phyloP scores from a whole-genome alignment of 345 rosid genomes.

The Ceriops decandra region DNA sequence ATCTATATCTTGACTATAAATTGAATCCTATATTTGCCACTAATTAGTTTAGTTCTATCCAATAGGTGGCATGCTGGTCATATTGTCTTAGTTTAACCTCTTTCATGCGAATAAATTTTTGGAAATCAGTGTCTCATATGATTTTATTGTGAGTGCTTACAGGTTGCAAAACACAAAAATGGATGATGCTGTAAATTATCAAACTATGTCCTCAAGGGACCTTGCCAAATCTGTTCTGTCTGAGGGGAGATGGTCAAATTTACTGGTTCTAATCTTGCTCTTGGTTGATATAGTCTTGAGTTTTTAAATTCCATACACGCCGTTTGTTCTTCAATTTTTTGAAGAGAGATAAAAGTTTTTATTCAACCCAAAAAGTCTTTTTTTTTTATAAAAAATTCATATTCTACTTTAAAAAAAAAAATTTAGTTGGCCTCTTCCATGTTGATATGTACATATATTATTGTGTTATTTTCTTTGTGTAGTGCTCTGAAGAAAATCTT shows the following conservation, averaged over 20 bases:
- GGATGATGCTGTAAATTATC: slow-evolving; percentile 58
- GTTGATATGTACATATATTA: neutral
- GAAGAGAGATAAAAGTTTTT: neutral
- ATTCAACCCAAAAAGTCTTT: too few species aligned
- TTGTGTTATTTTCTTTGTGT: slow-evolving; percentile 9
- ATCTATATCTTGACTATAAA: too few species aligned
- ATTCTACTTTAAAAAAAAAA: neutral
- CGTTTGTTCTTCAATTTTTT: neutral
- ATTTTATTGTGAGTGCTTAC: slow-evolving; percentile 10
- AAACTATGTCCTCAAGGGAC: slow-evolving; percentile 62
- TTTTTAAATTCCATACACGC: neutral
- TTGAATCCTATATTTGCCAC: too few species aligned
- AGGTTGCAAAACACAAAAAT: slow-evolving; percentile 34
- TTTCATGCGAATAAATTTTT: neutral
- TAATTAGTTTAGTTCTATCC: too few species aligned
- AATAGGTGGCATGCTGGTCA: neutral
- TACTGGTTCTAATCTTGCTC: slow-evolving; percentile 48
- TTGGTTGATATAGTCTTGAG: neutral
- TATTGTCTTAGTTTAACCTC: neutral
- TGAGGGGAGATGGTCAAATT: slow-evolving; percentile 75
- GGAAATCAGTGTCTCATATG: neutral
- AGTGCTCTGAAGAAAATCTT: slow-evolving; percentile 67
- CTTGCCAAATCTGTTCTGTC: slow-evolving; percentile 64
- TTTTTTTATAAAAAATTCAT: neutral
- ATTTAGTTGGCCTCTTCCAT: neutral